These are phyloP conservation scores for Zopfochytrium polystomum DNA, from an alignment of 371 early-diverging fungal genomes.

Conservation along the genomic window DNA sequence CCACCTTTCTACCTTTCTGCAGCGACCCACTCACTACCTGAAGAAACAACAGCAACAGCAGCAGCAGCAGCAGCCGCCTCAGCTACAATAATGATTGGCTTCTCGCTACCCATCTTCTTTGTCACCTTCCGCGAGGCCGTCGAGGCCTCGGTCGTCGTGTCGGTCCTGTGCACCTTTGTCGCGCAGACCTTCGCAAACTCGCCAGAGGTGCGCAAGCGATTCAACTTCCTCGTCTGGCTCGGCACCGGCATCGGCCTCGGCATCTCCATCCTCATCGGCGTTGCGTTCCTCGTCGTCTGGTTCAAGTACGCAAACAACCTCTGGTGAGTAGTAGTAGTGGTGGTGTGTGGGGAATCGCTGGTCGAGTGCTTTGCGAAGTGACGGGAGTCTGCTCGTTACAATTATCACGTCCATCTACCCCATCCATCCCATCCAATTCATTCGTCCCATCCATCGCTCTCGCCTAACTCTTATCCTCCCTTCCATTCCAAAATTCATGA, in stretches of 20 bases:
- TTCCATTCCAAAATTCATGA: too few species aligned
- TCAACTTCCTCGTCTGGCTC: constrained; percentile 53
- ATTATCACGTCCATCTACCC: too few species aligned
- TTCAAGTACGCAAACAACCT: constrained; percentile 55
- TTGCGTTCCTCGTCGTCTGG: constrained; percentile 69
- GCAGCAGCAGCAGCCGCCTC: too few species aligned
- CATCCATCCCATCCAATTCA: too few species aligned
- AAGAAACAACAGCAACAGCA: too few species aligned
- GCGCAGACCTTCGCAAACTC: constrained; percentile 49
- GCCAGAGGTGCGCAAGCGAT: constrained; percentile 2
- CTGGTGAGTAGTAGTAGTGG: constrained; percentile 9
- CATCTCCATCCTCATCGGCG: constrained; percentile 58
- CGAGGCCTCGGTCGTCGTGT: constrained; percentile 79
- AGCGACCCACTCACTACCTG: too few species aligned
- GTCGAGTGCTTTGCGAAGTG: too few species aligned
- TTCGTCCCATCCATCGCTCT: too few species aligned
- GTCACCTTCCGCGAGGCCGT: constrained; percentile 75
- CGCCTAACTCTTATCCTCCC: too few species aligned
- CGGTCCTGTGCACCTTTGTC: constrained; percentile 72
- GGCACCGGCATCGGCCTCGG: constrained; percentile 24
- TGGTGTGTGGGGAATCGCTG: neutral
- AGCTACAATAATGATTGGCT: constrained; percentile 35
- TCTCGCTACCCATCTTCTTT: constrained; percentile 78
- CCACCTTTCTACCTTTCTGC: too few species aligned
- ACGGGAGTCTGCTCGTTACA: too few species aligned